Evolutionary conservation across 225 moss, liverwort and hornwort genomes (phyloP), one percentile per base, ranked within the genome.

Genomic region (Polytrichum formosum): DNA sequence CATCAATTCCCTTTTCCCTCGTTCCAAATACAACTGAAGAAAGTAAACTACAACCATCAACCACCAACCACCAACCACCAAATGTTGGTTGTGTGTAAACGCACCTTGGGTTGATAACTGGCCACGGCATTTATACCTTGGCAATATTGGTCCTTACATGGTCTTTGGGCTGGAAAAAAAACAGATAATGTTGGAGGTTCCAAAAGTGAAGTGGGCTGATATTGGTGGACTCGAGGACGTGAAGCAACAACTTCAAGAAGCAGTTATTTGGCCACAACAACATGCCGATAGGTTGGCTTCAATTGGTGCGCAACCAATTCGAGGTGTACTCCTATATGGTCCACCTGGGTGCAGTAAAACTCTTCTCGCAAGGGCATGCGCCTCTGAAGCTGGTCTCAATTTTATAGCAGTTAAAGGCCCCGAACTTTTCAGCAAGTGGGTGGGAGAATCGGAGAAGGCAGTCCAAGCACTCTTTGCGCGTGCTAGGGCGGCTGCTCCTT

Each of bases 301-400:
- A 20, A 88, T 98, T 58, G 97, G 97, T 26, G 83, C 91, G 18
- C 85, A 87, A 53, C 91, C 97, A 21, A 91, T 92, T 65, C 83
- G 85, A 74, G 97, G 97, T 67, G 94, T 94, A 18, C 91, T 98
- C 31, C 70, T 94, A 53, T 83, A 98, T 70, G 97, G 97, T 28
- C 97, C 97, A 18, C 97, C 94, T 17, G 94, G 94, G 53, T 98
- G 97, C 80, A 98, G 97, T 75, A 98, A 98, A 74, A 98, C 97
- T 23, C 86, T 98, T 63, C 88, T 98, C 73, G 97, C 97, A 67
- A 84, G 97, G 82, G 97, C 97, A 28, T 94, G 94, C 69, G 97
- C 97, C 20, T 88, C 91, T 56, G 97, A 98, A 83, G 89, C 97
- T 58, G 94, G 91, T 35, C 72, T 98, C 23, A 98, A 94, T 69